Conservation (phyloP, 352 stramenopile species). For the Globisporangium okanoganense region DNA sequence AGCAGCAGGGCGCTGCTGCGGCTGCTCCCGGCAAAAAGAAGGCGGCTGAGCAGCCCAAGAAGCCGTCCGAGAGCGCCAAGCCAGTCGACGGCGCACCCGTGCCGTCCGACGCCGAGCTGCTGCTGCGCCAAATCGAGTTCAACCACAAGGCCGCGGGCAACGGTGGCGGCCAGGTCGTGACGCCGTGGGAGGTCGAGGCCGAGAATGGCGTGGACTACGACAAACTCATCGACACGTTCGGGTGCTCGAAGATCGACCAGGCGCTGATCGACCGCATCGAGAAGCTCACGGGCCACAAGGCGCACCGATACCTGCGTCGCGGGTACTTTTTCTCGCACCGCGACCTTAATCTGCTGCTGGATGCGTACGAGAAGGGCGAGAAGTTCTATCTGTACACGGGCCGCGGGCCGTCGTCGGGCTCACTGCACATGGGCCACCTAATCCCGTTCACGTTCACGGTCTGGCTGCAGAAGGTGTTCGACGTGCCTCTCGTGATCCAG, state of each 20-base stretch:
- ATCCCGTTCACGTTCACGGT: constrained; percentile 99
- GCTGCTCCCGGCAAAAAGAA: constrained; percentile 23
- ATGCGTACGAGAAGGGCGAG: constrained; percentile 94
- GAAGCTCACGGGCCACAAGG: constrained; percentile 90
- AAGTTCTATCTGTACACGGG: constrained; percentile 99
- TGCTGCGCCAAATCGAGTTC: constrained; percentile 75
- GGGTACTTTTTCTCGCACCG: constrained; percentile 99
- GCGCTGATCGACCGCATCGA: constrained; percentile 95
- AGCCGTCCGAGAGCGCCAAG: constrained; percentile 72
- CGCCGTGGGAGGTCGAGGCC: constrained; percentile 92
- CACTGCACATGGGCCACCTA: constrained; percentile 99
- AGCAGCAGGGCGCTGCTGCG: constrained; percentile 11
- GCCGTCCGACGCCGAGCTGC: constrained; percentile 48
- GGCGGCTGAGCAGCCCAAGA: constrained; percentile 43
- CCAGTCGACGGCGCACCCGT: constrained; percentile 54
- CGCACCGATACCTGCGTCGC: constrained; percentile 97
- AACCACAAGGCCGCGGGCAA: constrained; percentile 56
- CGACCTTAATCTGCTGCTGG: constrained; percentile 95
- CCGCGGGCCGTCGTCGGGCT: constrained; percentile 94
- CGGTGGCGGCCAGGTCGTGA: constrained; percentile 79
- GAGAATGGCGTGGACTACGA: constrained; percentile 98
- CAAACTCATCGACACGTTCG: constrained; percentile 98
- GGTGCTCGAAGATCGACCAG: constrained; percentile 92
- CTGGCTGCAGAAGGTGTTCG: constrained; percentile 98
- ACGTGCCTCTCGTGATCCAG: constrained; percentile 99